Base-by-base conservation (phyloP, 2,329 filamentous ascomycete species). In the Dactylonectria estremocensis region DNA sequence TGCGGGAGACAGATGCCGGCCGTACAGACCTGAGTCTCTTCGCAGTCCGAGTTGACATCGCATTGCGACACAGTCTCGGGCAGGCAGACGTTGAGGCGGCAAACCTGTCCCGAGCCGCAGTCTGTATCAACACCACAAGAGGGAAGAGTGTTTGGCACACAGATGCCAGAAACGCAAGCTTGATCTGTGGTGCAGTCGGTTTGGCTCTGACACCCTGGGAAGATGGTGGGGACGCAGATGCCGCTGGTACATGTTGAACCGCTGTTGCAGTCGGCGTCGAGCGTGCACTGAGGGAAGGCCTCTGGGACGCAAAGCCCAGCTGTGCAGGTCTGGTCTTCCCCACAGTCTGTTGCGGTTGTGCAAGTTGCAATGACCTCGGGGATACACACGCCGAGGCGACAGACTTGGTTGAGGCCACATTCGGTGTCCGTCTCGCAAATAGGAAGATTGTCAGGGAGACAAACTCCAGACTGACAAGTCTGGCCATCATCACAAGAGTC, bases 381-480 rank as follows among this genome's bases (percentile, higher is more conserved):
- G 10, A 65, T 59, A 22, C 66, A 68, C 7, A 64, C 28, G 5
- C 40, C 62, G 8, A 66, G 62, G 10, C 55, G 54, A 18, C 66
- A 68, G n/a, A 66, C 49, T 10, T 68, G 62, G n/a, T 49, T 61
- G 8, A 58, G 50, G n/a, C 54, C 54, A n/a, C 66, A 68, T 3
- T 68, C 50, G 0, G 37, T 16, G n/a, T 59, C 57, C 1, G 48
- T 16, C 3, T 33, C 31, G 20, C 66, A 68, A 8, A 22, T 31
- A 1, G 60, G 48, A 3, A 67, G 60, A 49, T 45, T 46, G 7
- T 20, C 22, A 8, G 60, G 59, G 6, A 64, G 49, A 37, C 65
- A 67, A 8, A 43, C 59, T 7, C 65, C 65, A 8, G 49, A 53
- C 1, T 48, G 24, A 9, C 65, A 67, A 5, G 33, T 60, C 35